Base-by-base conservation (phyloP, 768 basidiomycete species). In the Lepiota venenata region DNA sequence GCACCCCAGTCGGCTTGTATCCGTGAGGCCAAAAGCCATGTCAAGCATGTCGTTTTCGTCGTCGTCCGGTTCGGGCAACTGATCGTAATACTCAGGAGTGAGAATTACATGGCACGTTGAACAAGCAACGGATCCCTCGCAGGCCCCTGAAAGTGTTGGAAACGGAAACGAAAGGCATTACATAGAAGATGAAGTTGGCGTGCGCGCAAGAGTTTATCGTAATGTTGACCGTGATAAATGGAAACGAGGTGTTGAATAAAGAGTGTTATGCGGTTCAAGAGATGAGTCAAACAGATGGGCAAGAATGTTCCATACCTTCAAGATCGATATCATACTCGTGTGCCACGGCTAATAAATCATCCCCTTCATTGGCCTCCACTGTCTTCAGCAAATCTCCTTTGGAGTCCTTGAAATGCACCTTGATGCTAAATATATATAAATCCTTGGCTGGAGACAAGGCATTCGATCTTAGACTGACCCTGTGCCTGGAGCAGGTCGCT, bases 41-140 rank as follows among this genome's bases (percentile, higher is more conserved):
- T 98, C 96, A 37, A 99, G 81, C 93, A 95, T 94, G 63, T 93
- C 95, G 63, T 98, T 99, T 72, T 99, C 96, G 65, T 99, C 96
- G 60, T 98, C 96, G 52, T 90, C 90, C 3, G 96, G 95, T 64
- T 98, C 96, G 1, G 91, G 88, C 2, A 98, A 79, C 44, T 80
- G 67, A 68, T 98, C 91, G 66, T 94, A 98, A 56, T 85, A 77
- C 63, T 93, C 85, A 18, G 80, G 80, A 21, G 84, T 76, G 50
- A 95, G 77, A 55, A 99, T 92, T 52, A 98, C 83, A 67, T 99
- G 96, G 68, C 96, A 99, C 18, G 96, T 99, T 12, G 96, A 98
- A 66, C 96, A 99, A 14, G 96, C 96, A 45, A 97, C 82, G 1
- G 93, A 96, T 38, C 93, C 90, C 74, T 98, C 96, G 69, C 97